Evolutionary conservation across 805 yeast species (phyloP).

Genomic region (Candida sanyiensis): DNA sequence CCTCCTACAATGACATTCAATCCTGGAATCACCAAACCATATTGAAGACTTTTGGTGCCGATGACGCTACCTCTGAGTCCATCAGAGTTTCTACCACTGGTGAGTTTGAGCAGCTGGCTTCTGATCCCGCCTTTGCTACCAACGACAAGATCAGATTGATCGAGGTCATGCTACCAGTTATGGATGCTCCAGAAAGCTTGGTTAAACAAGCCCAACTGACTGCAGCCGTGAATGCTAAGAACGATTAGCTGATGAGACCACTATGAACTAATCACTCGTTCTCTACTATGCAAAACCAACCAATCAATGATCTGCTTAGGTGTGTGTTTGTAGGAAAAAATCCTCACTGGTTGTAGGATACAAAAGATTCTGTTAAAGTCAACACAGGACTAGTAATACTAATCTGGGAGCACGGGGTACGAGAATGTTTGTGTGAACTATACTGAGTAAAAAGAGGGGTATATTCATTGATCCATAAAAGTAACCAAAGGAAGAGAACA

Average conservation of each 20-base stretch:
- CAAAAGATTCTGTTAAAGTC: too few species aligned
- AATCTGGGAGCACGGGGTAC: too few species aligned
- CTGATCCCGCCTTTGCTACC: constrained; percentile 42
- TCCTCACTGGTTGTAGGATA: too few species aligned
- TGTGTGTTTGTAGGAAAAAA: too few species aligned
- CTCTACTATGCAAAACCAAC: too few species aligned
- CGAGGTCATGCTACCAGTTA: constrained; percentile 61
- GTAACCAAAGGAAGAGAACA: too few species aligned
- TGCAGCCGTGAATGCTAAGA: constrained; percentile 37
- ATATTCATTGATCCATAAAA: too few species aligned
- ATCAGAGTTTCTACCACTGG: constrained; percentile 49
- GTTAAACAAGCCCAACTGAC: constrained; percentile 62
- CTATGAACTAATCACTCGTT: too few species aligned
- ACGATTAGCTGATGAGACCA: not conserved
- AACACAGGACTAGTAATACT: too few species aligned
- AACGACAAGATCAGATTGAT: constrained; percentile 58
- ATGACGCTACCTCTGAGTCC: constrained; percentile 41
- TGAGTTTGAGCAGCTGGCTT: constrained; percentile 49
- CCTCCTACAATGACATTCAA: constrained; percentile 62
- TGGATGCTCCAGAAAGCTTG: constrained; percentile 67
- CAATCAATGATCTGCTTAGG: too few species aligned
- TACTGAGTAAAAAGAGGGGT: too few species aligned
- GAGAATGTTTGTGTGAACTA: too few species aligned
- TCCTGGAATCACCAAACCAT: constrained; percentile 59
- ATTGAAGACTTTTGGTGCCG: constrained; percentile 45